phyloP scores from a whole-genome alignment of 768 basidiomycete genomes.

The Collybiopsis luxurians region DNA sequence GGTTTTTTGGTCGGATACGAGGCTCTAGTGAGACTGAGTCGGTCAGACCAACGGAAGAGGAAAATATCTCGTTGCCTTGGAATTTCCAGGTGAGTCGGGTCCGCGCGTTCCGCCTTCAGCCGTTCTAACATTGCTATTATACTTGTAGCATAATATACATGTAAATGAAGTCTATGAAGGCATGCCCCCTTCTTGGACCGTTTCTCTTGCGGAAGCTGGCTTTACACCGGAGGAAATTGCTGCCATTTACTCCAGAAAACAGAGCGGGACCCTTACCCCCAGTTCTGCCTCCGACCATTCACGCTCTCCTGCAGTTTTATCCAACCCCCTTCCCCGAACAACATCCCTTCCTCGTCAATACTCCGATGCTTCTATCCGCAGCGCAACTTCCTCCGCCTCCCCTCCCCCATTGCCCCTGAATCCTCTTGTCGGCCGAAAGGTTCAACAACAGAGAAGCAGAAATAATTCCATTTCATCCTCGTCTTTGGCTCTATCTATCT shows the following conservation, averaged over 20 bases:
- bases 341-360: conserved; percentile 33
- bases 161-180: conserved; percentile 74
- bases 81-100: conserved; percentile 62
- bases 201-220: conserved; percentile 56
- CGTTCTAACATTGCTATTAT: not conserved
- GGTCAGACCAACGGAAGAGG: conserved; percentile 32
- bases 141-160: conserved; percentile 66
- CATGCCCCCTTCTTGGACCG: conserved; percentile 72
- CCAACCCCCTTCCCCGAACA: conserved; percentile 29
- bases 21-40: conserved; percentile 14
- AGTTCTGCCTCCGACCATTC: conserved; percentile 33
- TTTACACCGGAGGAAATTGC: conserved; percentile 71
- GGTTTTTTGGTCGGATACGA: conserved; percentile 34
- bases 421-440: not conserved
- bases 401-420: conserved; percentile 6
- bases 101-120: not conserved
- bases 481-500: conserved; percentile 4
- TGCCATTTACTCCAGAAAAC: conserved; percentile 46
- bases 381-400: not conserved
- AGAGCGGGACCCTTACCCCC: conserved; percentile 31
- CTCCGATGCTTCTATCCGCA: conserved; percentile 24
- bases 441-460: conserved; percentile 1
- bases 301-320: conserved; percentile 28
- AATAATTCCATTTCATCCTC: conserved; percentile 5
- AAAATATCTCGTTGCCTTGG: conserved; percentile 66